Conservation (phyloP, 805 yeast genomes). For the Candida taoyuanica region DNA sequence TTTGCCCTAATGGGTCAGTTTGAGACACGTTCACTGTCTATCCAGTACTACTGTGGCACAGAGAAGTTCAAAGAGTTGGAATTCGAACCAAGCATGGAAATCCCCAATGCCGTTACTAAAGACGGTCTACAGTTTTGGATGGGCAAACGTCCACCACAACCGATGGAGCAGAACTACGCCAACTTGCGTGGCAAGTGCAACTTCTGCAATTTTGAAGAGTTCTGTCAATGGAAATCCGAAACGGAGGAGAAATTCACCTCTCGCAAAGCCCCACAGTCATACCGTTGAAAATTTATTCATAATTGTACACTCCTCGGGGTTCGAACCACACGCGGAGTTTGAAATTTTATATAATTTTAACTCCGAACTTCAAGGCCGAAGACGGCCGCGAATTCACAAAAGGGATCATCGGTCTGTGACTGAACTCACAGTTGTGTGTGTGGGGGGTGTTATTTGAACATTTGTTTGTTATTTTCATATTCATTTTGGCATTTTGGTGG, state of each 20-base stretch:
- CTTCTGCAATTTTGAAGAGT: conserved; percentile 47
- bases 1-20: conserved; percentile 32
- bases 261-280: too few species aligned
- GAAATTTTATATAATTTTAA: too few species aligned
- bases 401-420: too few species aligned
- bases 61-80: conserved; percentile 37
- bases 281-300: too few species aligned
- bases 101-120: conserved; percentile 28
- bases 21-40: conserved; percentile 34
- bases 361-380: too few species aligned
- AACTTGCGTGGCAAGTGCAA: conserved; percentile 42
- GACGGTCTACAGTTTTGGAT: conserved; percentile 50
- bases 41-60: conserved; percentile 49
- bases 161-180: conserved; percentile 31
- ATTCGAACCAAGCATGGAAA: conserved; percentile 34
- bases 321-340: too few species aligned
- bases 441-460: too few species aligned
- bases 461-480: too few species aligned
- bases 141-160: conserved; percentile 48
- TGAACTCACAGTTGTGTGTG: too few species aligned
- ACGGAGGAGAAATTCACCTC: conserved; percentile 2
- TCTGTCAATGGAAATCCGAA: conserved; percentile 37
- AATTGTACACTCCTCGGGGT: too few species aligned
- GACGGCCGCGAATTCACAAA: too few species aligned
- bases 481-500: too few species aligned